Conservation (phyloP, 257 asterid species). For the Mitragyna speciosa region DNA sequence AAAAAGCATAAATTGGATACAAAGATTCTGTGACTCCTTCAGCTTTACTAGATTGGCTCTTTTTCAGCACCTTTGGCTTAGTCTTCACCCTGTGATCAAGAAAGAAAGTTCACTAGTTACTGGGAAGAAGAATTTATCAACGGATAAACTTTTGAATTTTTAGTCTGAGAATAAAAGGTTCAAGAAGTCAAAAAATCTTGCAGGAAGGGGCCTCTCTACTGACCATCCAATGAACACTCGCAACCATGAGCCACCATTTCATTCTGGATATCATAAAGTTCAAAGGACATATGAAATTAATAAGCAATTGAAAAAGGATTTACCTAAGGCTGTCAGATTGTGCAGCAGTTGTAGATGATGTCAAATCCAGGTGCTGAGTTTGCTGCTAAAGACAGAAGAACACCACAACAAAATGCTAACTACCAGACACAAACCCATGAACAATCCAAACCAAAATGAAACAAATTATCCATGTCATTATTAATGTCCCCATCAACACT, state of each 20-base stretch:
- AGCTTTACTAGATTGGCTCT: constrained; percentile 27
- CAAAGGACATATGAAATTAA: not conserved
- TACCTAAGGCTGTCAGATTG: constrained; percentile 34
- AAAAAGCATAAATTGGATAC: constrained; percentile 27
- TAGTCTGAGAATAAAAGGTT: not conserved
- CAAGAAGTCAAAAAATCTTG: not conserved
- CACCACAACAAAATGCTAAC: constrained; percentile 6
- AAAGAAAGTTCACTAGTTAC: constrained; percentile 21
- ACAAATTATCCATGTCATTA: not conserved
- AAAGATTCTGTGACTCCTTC: constrained; percentile 32
- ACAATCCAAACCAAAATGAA: constrained; percentile 6
- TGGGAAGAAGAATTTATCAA: constrained; percentile 3
- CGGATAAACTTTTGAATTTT: not conserved
- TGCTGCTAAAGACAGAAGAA: constrained; percentile 35
- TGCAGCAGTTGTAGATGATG: constrained; percentile 24
- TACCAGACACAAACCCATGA: constrained; percentile 6
- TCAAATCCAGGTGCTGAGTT: constrained; percentile 25
- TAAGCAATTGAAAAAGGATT: constrained; percentile 1
- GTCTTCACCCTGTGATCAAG: constrained; percentile 34
- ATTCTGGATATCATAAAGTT: not conserved
- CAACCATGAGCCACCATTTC: not conserved
- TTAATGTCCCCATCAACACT: not conserved
- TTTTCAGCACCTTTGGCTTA: constrained; percentile 34
- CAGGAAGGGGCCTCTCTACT: constrained; percentile 2
- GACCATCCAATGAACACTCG: not conserved